Conservation (phyloP, 2,329 filamentous ascomycete species). For the Gaeumannomyces tritici region DNA sequence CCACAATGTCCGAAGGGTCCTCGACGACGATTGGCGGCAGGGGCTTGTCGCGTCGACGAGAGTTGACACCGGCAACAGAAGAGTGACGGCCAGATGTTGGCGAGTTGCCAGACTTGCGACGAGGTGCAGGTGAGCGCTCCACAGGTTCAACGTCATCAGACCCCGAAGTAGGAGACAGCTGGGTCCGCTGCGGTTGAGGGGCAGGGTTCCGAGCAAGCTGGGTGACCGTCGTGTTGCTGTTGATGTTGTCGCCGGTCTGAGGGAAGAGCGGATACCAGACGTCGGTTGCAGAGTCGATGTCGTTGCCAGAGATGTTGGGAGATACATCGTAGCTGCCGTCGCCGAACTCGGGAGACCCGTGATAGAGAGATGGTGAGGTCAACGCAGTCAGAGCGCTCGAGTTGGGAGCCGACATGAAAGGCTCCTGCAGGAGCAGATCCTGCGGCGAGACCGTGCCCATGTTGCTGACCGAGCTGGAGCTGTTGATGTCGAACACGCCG, state of each 20-base stretch:
- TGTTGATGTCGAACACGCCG: slow-evolving; percentile 36
- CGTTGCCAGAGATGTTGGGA: slow-evolving; percentile 58
- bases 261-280: slow-evolving; percentile 70
- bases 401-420: slow-evolving; percentile 66
- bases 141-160: slow-evolving; percentile 40
- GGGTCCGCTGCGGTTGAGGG: slow-evolving; percentile 11
- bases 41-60: slow-evolving; percentile 72
- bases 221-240: slow-evolving; percentile 9
- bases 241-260: slow-evolving; percentile 23
- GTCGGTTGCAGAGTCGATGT: slow-evolving; percentile 41
- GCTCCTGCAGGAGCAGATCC: slow-evolving; percentile 64
- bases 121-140: slow-evolving; percentile 26
- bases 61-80: slow-evolving; percentile 57
- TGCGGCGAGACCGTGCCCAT: slow-evolving; percentile 73
- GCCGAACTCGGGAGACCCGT: slow-evolving; percentile 64
- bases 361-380: slow-evolving; percentile 72
- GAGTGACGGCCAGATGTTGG: slow-evolving; percentile 50
- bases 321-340: slow-evolving; percentile 64
- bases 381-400: slow-evolving; percentile 74
- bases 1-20: slow-evolving; percentile 64
- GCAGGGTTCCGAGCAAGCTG: slow-evolving; percentile 9
- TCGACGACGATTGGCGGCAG: slow-evolving; percentile 69
- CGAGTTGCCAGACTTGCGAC: slow-evolving; percentile 38
- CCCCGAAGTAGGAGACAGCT: slow-evolving; percentile 31
- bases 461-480: slow-evolving; percentile 41